Base-by-base conservation (phyloP, 345 rosid genomes). In the Pseudoturritis turrita region DNA sequence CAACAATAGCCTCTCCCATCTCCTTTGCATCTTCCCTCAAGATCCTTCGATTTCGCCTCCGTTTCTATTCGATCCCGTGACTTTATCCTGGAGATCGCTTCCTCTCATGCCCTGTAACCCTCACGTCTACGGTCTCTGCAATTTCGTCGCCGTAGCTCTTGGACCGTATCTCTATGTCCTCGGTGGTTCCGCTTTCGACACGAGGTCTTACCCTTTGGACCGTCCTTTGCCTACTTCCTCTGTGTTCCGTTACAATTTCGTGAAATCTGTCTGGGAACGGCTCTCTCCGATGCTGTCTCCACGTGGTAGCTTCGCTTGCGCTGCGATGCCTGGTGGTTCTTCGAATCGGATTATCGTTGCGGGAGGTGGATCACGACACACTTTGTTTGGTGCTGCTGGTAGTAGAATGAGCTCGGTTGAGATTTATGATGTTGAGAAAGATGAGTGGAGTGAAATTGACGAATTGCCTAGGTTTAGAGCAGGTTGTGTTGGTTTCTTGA, bases 271-370 rank as follows among this genome's bases (percentile, higher is more conserved):
- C 6, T 94, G 98, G 98, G 88, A 89, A 23, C 69, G 80, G 29
- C 82, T 88, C 17, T 73, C 92, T 5, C 89, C 97, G 14, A 93
- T 93, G 97, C 58, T 87, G 31, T 81, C 89, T 31, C 96, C 96
- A 0, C 87, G 96, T 1, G 96, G 98, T n/a, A 90, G 96, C 75
- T 92, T 93, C 41, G 98, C 97, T 4, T 90, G 98, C 53, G 87
- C 80, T 3, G 89, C 83, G 0, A 59, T 85, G 5, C 81, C 83
- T 3, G 68, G 74, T n/a, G n/a, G n/a, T 4, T 60, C 68, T 13
- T 41, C 51, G 1, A 81, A 80, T 33, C 79, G 82, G 81, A 93
- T 93, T 23, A 79, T 93, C 25, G 97, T 88, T 2, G 98, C 97
- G 0, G 98, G 96, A 2, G 98, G 97, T 15, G 97, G 96, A 49